A percentile compares a stretch with the other conserved stretches of the same genome.
Evolutionary conservation across 306 rosid species (phyloP).

Genomic region (Carpinus viminea): DNA sequence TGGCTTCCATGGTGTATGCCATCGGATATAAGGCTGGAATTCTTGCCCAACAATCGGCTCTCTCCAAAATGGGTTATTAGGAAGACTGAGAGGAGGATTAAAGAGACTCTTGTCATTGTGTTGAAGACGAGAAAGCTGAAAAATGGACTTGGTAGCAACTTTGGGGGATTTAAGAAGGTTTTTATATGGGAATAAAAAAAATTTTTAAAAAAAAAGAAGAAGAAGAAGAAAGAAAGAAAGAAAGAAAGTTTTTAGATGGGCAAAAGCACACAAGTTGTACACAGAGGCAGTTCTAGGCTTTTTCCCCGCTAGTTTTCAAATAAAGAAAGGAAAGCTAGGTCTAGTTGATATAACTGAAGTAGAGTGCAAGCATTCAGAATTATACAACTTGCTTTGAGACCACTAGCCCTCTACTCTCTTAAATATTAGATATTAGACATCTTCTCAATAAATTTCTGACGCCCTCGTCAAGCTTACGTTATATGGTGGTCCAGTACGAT

Average conservation of each 20-base stretch:
- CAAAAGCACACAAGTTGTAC: background rate
- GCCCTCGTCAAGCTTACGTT: too few species aligned
- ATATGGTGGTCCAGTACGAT: too few species aligned
- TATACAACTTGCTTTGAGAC: background rate
- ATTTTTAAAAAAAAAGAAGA: too few species aligned
- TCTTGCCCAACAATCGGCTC: constrained; percentile 15
- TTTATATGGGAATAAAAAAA: background rate
- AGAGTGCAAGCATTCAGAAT: background rate
- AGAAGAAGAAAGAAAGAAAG: too few species aligned
- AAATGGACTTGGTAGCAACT: background rate
- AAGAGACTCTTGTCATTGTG: background rate
- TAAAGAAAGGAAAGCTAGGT: background rate
- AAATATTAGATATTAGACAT: too few species aligned
- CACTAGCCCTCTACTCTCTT: too few species aligned
- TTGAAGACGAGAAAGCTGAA: background rate
- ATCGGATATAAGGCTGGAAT: constrained; percentile 12
- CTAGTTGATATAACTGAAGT: background rate
- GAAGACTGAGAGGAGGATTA: constrained; percentile 13
- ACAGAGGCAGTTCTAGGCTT: background rate
- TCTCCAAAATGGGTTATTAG: constrained; percentile 12
- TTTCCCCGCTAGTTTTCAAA: background rate
- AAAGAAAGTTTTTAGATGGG: background rate
- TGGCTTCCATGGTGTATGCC: background rate
- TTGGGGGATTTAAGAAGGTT: background rate
- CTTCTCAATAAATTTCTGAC: too few species aligned